Evolutionary conservation across 768 basidiomycete species (phyloP).

Genomic region (Termitomyces sp.): DNA sequence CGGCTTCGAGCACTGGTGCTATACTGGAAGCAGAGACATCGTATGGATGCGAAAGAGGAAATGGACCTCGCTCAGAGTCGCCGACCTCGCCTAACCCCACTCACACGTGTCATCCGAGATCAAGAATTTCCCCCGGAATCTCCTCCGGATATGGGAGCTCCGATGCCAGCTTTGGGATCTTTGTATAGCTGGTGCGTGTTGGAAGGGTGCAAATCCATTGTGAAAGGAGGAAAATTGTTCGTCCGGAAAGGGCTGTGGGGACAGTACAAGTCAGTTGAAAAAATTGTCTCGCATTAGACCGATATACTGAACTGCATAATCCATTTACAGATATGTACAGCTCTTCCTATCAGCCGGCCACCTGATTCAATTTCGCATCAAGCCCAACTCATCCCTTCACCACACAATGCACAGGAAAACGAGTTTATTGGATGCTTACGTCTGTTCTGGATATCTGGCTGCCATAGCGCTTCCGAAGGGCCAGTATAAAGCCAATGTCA

Average conservation of each 20-base stretch:
- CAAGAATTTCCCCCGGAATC: conserved; percentile 48
- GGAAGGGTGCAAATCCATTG: conserved; percentile 73
- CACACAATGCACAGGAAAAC: conserved; percentile 53
- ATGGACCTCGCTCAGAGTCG: conserved; percentile 73
- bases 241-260: conserved; percentile 68
- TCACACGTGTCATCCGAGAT: conserved; percentile 38
- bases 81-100: conserved; percentile 61
- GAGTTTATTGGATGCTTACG: conserved; percentile 71
- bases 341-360: conserved; percentile 75
- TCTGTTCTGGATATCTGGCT: conserved; percentile 85
- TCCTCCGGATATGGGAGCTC: conserved; percentile 50
- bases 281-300: not conserved
- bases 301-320: conserved; percentile 5
- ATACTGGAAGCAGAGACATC: conserved; percentile 82
- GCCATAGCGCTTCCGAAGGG: conserved; percentile 60
- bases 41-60: conserved; percentile 72
- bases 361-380: conserved; percentile 69
- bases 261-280: conserved; percentile 68
- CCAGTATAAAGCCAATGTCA: conserved; percentile 57
- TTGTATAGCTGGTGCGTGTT: conserved; percentile 89
- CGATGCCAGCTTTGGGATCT: conserved; percentile 55
- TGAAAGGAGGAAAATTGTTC: conserved; percentile 72
- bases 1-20: conserved; percentile 64
- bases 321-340: conserved; percentile 54
- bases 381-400: conserved; percentile 56